Base-by-base conservation (phyloP, 345 rosid genomes). In the Microcos paniculata region DNA sequence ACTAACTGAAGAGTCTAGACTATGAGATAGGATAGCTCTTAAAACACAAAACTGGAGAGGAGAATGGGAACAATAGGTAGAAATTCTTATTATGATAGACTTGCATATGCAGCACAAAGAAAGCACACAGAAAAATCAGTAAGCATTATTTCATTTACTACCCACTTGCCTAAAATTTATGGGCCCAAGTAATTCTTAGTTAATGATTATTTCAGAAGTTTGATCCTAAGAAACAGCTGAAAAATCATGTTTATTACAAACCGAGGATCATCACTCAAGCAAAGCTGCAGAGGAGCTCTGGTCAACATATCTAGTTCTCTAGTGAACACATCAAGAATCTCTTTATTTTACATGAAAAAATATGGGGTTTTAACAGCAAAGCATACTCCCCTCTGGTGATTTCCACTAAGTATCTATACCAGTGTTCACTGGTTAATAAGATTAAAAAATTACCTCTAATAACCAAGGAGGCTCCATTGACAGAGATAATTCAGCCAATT, bases 401-500 rank as follows among this genome's bases (percentile, higher is more conserved):
- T n/a, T 49, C 5, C 40, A 64, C 49, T 64, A 33, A 33, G 67
- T 19, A 62, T 9, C 10, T 9, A 62, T 62, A 62, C 33, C 24
- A 3, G 16, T 33, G 45, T 33, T 35, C 28, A 38, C 48, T 38
- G 40, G n/a, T 40, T 28, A 64, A 64, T 21, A 40, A 40, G 40
- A 64, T 40, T 64, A 21, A 40, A 21, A 85, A 15, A 13, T 64
- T 64, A 64, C 69, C 69, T 64, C 69, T 64, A 64, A 40, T 64
- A 49, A 83, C 73, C 59, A 70, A 30, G 73, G 59, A 70, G 90
- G 92, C 70, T 83, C 66, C 0, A 85, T 74, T 52, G 92, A 87
- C 49, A 96, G 79, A 70, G 94, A 80, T 73, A 96, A 76, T 73
- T 93, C 97, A 19, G 97, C 98, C 85, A 93, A 83, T 70, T 96